phyloP scores from a whole-genome alignment of 768 basidiomycete genomes.

The Porpolomopsis calyptriformis region DNA sequence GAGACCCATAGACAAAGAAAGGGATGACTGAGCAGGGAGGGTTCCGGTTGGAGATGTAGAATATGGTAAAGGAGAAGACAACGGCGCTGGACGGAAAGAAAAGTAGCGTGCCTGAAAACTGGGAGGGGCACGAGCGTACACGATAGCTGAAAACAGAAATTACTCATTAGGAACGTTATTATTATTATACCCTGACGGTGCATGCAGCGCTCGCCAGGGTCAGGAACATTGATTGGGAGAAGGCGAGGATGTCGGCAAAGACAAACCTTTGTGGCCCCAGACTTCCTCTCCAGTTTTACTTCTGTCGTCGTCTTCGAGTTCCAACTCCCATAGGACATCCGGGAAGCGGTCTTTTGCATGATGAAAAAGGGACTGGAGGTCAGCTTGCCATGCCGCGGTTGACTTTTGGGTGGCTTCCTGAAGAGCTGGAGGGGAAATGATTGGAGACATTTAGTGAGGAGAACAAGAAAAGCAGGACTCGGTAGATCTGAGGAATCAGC shows the following conservation, averaged over 20 bases:
- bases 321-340: conserved; percentile 91
- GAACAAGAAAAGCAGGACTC: not conserved
- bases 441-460: not conserved
- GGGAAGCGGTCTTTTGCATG: conserved; percentile 86
- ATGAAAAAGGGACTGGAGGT: conserved; percentile 67
- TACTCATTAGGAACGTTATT: too few species aligned
- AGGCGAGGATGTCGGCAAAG: not conserved
- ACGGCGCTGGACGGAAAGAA: conserved; percentile 53
- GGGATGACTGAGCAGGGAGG: conserved; percentile 46
- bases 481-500: not conserved
- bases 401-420: conserved; percentile 60
- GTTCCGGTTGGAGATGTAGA: conserved; percentile 37
- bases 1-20: conserved; percentile 44
- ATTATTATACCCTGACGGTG: too few species aligned
- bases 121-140: conserved; percentile 90
- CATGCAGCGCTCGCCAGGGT: too few species aligned
- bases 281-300: conserved; percentile 45
- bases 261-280: conserved; percentile 91
- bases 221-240: not conserved
- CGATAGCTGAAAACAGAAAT: conserved; percentile 68
- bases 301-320: conserved; percentile 38
- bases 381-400: conserved; percentile 66
- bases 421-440: conserved; percentile 35
- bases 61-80: conserved; percentile 41
- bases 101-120: conserved; percentile 88